A percentile compares a stretch with the other conserved stretches of the same genome.
Evolutionary conservation across 2,329 filamentous ascomycete genomes (phyloP).

Genomic region (Aspergillus sergii): DNA sequence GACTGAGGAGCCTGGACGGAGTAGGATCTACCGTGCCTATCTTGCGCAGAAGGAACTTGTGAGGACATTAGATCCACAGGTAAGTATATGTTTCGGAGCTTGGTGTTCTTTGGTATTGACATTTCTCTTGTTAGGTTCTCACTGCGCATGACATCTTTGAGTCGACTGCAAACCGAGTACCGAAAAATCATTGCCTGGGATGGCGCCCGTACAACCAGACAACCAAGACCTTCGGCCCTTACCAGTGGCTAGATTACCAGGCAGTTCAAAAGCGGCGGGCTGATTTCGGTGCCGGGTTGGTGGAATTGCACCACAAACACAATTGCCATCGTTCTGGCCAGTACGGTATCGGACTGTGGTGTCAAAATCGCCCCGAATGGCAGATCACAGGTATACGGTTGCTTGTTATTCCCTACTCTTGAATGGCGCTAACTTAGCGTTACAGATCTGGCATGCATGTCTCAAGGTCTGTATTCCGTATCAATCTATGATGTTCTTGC

Average conservation of each 20-base stretch:
- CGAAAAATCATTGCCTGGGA: conserved; percentile 75
- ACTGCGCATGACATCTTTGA: conserved; percentile 85
- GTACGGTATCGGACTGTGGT: conserved; percentile 81
- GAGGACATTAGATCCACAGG: conserved; percentile 69
- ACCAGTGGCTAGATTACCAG: conserved; percentile 80
- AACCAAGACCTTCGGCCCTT: conserved; percentile 74
- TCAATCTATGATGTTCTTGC: conserved; percentile 97
- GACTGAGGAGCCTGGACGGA: conserved; percentile 71
- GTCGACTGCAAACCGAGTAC: conserved; percentile 60
- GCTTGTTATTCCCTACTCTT: background rate
- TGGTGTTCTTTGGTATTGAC: background rate
- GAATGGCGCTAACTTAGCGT: background rate
- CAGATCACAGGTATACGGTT: conserved; percentile 68
- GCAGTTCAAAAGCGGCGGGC: conserved; percentile 77
- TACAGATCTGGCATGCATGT: conserved; percentile 79
- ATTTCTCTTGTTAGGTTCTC: conserved; percentile 43
- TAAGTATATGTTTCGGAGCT: conserved; percentile 34
- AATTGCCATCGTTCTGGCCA: conserved; percentile 65
- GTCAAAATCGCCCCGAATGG: conserved; percentile 86
- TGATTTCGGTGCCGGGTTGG: conserved; percentile 82
- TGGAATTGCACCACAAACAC: conserved; percentile 75
- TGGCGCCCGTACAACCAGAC: conserved; percentile 75
- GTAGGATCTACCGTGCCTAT: conserved; percentile 81
- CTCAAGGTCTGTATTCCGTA: conserved; percentile 84
- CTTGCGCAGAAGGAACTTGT: conserved; percentile 72